Evolutionary conservation across 139 green algal species (phyloP).

Genomic region (Spirogloea muscicola): DNA sequence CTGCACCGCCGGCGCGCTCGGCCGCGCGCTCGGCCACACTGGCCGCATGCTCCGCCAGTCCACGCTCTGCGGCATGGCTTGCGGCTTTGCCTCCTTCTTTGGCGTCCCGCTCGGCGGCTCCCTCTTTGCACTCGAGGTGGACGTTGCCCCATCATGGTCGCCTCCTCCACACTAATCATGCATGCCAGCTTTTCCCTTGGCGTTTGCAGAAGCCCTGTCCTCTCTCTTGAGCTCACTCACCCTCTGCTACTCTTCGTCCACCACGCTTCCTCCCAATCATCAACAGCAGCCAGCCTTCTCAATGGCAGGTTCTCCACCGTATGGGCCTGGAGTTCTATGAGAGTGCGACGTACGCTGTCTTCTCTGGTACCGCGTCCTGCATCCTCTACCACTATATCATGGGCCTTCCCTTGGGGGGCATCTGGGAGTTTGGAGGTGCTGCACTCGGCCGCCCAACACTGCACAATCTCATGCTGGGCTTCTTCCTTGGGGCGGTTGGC

Average conservation of each 20-base stretch:
- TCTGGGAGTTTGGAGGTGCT: conserved; percentile 17
- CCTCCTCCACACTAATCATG: not conserved
- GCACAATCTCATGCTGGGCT: conserved; percentile 1
- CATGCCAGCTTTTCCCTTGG: not conserved
- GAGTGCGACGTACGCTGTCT: conserved; percentile 22
- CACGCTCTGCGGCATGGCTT: too few relatives aligned
- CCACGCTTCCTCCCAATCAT: not conserved
- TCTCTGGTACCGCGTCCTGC: conserved; percentile 13
- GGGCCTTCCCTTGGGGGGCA: conserved; percentile 8
- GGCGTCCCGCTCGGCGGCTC: too few relatives aligned
- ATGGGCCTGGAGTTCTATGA: conserved; percentile 35
- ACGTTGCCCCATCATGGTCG: not conserved
- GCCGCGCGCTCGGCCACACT: too few relatives aligned
- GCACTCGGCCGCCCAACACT: conserved; percentile 11
- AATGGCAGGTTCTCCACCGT: conserved; percentile 18
- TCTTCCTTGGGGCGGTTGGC: conserved; percentile 5
- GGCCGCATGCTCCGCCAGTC: too few relatives aligned
- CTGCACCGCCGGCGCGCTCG: too few relatives aligned
- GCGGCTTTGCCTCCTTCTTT: too few relatives aligned
- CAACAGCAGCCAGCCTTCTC: not conserved
- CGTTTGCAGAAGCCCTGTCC: not conserved
- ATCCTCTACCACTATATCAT: conserved; percentile 23
- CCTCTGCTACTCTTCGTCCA: not conserved
- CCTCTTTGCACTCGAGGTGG: not conserved
- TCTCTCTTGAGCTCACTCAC: not conserved